Conservation (phyloP, 768 basidiomycete species). For the Hemileccinum impolitum region DNA sequence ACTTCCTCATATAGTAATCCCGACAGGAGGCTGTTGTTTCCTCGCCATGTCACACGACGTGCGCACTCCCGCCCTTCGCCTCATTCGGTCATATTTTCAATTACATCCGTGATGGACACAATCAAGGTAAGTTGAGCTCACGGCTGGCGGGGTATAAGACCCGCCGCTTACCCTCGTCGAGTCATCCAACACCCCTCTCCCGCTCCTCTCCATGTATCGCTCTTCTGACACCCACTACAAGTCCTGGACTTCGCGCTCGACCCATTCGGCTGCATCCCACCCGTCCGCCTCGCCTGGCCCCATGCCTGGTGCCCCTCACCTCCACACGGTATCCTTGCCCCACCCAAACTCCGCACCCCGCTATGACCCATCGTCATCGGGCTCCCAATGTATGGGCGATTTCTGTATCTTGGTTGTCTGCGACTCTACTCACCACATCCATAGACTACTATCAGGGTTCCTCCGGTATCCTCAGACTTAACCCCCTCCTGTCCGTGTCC, state of each 20-base stretch:
- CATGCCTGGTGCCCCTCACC: conserved; percentile 24
- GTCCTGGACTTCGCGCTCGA: conserved; percentile 19
- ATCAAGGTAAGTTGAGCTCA: conserved; percentile 19
- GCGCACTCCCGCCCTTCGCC: conserved; percentile 27
- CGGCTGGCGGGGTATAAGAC: conserved; percentile 28
- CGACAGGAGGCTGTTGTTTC: conserved; percentile 15
- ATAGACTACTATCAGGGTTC: conserved; percentile 15
- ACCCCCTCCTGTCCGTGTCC: conserved; percentile 28
- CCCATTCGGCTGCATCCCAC: conserved; percentile 5
- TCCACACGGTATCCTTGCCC: conserved; percentile 28
- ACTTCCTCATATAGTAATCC: conserved; percentile 16
- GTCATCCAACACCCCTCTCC: conserved; percentile 19
- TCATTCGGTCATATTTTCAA: conserved; percentile 9
- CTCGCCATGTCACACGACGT: conserved; percentile 16
- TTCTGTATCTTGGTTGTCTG: background rate
- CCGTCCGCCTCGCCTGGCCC: conserved; percentile 18
- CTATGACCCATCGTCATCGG: conserved; percentile 16
- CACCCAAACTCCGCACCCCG: conserved; percentile 27
- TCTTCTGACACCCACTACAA: conserved; percentile 18
- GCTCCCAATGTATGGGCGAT: conserved; percentile 16
- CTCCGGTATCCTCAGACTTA: conserved; percentile 21
- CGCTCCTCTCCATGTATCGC: conserved; percentile 20
- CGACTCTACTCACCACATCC: background rate
- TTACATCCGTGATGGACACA: conserved; percentile 8
- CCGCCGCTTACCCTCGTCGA: conserved; percentile 8